A percentile compares a stretch with the other conserved stretches of the same genome.
These are phyloP conservation scores for Flaveria linearis DNA, from an alignment of 129 eudicot species.

Conservation along the genomic window DNA sequence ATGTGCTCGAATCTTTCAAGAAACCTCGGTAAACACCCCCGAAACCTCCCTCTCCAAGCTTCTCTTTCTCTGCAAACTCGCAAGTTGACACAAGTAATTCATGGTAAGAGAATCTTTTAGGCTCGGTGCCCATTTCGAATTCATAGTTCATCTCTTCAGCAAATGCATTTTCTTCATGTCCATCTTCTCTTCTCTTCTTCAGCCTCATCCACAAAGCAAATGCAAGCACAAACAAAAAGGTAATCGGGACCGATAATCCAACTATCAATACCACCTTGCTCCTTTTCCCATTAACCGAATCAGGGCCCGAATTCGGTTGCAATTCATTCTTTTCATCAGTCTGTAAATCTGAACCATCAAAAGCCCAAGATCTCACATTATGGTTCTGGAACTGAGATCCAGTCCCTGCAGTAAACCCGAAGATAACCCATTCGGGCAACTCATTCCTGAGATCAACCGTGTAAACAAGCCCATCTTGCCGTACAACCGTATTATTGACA, in stretches of 20 bases:
- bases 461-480: slow-evolving; percentile 18
- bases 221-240: slow-evolving; percentile 8
- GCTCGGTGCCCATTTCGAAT: slow-evolving; percentile 27
- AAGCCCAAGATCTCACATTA: slow-evolving; percentile 29
- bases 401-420: slow-evolving; percentile 33
- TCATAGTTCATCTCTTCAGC: slow-evolving; percentile 22
- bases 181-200: slow-evolving; percentile 6
- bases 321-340: slow-evolving; percentile 6
- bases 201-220: slow-evolving; percentile 15
- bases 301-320: background rate
- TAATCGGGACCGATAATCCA: background rate
- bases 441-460: slow-evolving; percentile 32
- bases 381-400: background rate
- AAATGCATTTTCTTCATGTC: background rate
- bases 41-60: slow-evolving; percentile 23
- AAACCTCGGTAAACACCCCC: slow-evolving; percentile 12
- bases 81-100: slow-evolving; percentile 7
- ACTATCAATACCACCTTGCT: slow-evolving; percentile 8
- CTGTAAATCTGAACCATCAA: slow-evolving; percentile 21
- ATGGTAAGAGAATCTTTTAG: slow-evolving; percentile 31
- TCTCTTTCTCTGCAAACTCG: slow-evolving; percentile 13
- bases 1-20: background rate
- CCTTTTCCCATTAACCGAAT: slow-evolving; percentile 5
- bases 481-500: background rate
- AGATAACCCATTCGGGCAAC: slow-evolving; percentile 35